A percentile compares a stretch with the other conserved stretches of the same genome.
Evolutionary conservation across 2,329 filamentous ascomycete species (phyloP).

Genomic region (Colletotrichum phormii): DNA sequence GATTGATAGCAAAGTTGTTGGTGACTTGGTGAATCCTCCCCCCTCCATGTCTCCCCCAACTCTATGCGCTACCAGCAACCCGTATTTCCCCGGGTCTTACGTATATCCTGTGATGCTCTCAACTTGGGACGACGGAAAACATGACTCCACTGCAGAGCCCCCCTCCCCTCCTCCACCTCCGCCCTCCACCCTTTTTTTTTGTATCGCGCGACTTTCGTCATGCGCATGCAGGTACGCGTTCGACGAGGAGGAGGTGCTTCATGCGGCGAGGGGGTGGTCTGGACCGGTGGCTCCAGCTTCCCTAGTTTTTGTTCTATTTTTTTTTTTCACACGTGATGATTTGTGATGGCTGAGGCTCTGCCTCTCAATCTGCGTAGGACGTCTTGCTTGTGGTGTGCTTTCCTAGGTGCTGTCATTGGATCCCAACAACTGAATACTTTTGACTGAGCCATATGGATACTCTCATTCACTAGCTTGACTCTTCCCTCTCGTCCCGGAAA

Average conservation of each 20-base stretch:
- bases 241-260: conserved; percentile 30
- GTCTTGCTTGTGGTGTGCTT: not conserved
- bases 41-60: not conserved
- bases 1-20: not conserved
- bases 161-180: not conserved
- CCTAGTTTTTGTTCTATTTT: no score
- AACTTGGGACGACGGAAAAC: conserved; percentile 28
- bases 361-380: not conserved
- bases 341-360: not conserved
- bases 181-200: not conserved
- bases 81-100: not conserved
- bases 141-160: conserved; percentile 12
- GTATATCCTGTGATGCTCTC: not conserved
- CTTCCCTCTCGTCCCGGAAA: not conserved
- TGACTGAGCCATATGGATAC: no score
- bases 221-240: conserved; percentile 33
- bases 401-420: not conserved
- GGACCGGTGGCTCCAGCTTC: conserved; percentile 28
- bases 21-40: conserved; percentile 6
- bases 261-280: conserved; percentile 19
- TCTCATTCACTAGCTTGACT: not conserved
- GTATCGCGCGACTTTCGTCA: conserved; percentile 10
- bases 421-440: no score
- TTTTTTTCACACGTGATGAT: conserved; percentile 15
- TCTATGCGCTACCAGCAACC: not conserved